Percentiles rank a stretch among this genome's conserved stretches.
These are phyloP conservation scores for Trifolium dubium DNA, from an alignment of 306 rosid genomes.

Conservation along the genomic window DNA sequence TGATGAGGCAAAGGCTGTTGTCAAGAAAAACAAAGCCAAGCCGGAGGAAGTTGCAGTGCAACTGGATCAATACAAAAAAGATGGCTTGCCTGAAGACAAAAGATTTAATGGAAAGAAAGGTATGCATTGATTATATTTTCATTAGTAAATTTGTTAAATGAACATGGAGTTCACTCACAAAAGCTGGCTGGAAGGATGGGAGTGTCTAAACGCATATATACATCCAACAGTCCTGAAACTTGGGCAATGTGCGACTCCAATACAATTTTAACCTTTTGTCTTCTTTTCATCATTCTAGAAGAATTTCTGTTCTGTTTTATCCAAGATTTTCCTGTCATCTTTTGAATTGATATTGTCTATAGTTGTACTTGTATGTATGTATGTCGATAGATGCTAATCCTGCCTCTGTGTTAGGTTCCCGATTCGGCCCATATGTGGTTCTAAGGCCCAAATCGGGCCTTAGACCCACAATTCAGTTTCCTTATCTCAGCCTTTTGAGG, in stretches of 20 bases:
- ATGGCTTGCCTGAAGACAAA: conserved; percentile 84
- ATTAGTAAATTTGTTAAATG: too few species aligned
- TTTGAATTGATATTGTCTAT: conserved; percentile 9
- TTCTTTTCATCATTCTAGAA: neutral
- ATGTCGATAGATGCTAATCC: conserved; percentile 18
- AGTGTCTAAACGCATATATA: too few species aligned
- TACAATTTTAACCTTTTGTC: neutral
- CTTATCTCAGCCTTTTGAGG: too few species aligned
- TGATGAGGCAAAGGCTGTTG: conserved; percentile 96
- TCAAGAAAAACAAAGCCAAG: conserved; percentile 91
- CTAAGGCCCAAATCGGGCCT: too few species aligned
- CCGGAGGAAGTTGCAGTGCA: conserved; percentile 96
- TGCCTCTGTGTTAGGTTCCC: neutral
- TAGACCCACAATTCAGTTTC: too few species aligned
- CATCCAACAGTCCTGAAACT: too few species aligned
- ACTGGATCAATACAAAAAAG: conserved; percentile 71
- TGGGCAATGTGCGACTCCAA: too few species aligned
- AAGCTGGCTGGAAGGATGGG: too few species aligned
- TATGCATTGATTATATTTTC: conserved; percentile 33
- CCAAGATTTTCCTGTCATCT: conserved; percentile 14
- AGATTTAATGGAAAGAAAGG: conserved; percentile 93
- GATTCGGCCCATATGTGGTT: too few species aligned
- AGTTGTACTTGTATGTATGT: conserved; percentile 1
- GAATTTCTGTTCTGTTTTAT: conserved; percentile 5
- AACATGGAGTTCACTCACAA: too few species aligned